A percentile compares a stretch with the other conserved stretches of the same genome.
Evolutionary conservation across 164 flowering plant genomes (phyloP).

Genomic region (Magnolia sinica): DNA sequence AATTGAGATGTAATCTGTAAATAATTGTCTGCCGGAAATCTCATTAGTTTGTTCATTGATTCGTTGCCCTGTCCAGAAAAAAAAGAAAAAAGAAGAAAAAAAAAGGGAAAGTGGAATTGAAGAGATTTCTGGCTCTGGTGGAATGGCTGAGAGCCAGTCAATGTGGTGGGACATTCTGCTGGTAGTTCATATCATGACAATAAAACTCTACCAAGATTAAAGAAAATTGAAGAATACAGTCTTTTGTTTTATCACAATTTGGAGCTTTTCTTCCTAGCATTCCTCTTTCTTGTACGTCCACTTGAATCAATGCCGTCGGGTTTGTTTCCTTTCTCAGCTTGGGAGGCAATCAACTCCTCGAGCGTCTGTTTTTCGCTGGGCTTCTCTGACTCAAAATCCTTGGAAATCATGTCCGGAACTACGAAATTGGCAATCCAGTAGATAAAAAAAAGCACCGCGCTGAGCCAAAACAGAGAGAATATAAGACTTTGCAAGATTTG

Average conservation of each 20-base stretch:
- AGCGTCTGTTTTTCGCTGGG: constrained; percentile 19
- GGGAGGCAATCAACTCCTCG: constrained; percentile 1
- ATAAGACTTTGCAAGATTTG: neutral
- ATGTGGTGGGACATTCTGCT: neutral
- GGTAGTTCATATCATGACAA: neutral
- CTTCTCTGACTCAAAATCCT: constrained; percentile 16
- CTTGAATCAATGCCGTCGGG: neutral
- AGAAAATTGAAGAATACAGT: neutral
- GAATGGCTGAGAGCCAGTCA: neutral
- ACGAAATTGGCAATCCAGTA: constrained; percentile 46
- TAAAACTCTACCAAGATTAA: neutral
- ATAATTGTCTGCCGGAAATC: constrained; percentile 11
- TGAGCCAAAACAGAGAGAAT: constrained; percentile 4
- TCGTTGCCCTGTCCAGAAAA: neutral
- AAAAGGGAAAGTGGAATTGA: neutral
- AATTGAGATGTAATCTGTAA: constrained; percentile 16
- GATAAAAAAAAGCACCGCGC: constrained; percentile 30
- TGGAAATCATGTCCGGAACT: constrained; percentile 36
- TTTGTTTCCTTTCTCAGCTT: constrained; percentile 6
- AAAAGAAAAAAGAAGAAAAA: neutral
- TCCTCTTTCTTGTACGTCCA: neutral
- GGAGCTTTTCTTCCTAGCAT: constrained; percentile 9
- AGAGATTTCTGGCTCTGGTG: neutral
- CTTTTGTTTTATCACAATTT: neutral
- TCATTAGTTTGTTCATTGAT: neutral